phyloP scores from a whole-genome alignment of 345 rosid genomes.

The Diplotaxis tenuifolia region DNA sequence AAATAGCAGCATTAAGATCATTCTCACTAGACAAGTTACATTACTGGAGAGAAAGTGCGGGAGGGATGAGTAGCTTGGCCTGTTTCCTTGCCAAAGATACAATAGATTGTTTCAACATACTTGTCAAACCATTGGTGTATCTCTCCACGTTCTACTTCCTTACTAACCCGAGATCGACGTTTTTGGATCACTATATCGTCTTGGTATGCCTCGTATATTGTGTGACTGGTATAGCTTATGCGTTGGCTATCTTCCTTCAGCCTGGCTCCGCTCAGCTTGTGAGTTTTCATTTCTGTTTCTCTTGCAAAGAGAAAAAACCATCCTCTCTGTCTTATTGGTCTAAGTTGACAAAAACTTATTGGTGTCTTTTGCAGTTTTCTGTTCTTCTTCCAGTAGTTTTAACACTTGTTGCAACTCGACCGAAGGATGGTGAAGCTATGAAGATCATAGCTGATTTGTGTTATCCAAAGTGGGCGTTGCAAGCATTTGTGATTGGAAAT shows the following conservation, averaged over 20 bases:
- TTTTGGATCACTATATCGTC: constrained; percentile 70
- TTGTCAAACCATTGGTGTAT: constrained; percentile 81
- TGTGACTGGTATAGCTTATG: constrained; percentile 88
- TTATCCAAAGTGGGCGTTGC: constrained; percentile 89
- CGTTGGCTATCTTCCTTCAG: constrained; percentile 77
- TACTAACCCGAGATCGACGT: constrained; percentile 83
- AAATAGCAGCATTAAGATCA: constrained; percentile 87
- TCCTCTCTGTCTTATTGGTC: not conserved
- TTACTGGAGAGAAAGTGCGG: constrained; percentile 90
- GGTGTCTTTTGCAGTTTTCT: constrained; percentile 63
- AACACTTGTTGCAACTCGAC: constrained; percentile 76
- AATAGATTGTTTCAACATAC: constrained; percentile 72
- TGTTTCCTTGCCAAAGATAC: constrained; percentile 94
- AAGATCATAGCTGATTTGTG: constrained; percentile 53
- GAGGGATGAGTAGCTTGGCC: constrained; percentile 93
- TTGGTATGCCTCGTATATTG: constrained; percentile 94
- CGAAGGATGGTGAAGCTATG: constrained; percentile 34
- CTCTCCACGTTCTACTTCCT: constrained; percentile 92
- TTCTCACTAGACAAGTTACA: constrained; percentile 86
- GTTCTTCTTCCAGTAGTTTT: constrained; percentile 97
- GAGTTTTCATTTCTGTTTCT: constrained; percentile 32
- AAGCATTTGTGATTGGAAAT: constrained; percentile 79
- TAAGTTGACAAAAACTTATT: constrained; percentile 14
- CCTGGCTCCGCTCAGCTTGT: constrained; percentile 91
- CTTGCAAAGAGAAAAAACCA: not conserved